Evolutionary conservation across 2,329 filamentous ascomycete species (phyloP), one percentile per base, ranked within the genome.

Genomic region (Venturia effusa): DNA sequence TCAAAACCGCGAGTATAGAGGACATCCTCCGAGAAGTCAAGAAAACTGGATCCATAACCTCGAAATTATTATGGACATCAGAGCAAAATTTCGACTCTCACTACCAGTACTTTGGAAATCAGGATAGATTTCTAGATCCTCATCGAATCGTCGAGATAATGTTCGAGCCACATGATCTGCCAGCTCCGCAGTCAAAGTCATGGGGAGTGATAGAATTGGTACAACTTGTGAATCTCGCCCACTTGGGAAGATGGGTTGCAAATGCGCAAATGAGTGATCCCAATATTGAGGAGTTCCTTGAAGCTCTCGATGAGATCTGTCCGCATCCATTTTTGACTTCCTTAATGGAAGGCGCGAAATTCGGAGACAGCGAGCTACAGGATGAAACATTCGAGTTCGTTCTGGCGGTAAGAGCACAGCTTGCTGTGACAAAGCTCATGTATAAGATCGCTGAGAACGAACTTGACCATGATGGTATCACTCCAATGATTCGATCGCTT

Each of bases 381-480:
- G 60, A 76, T 61, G 67, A 76, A 54, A 82, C 80, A 0, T 80
- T 83, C 64, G 69, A 77, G 3, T 67, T 84, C 27, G 80, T 76
- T 1, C 70, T 85, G 7, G 79, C 82, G 7, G 74, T 86, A 27
- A 78, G 83, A 2, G 84, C 82, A 1, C 83, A 86, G 66, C 73
- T 77, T 13, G 73, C 79, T n/a, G 79, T 84, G 48, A 66, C 74
- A n/a, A 70, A 74, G 6, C 69, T 82, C 4, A 70, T 74, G 48
- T 70, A 69, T 11, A 70, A 72, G 8, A 67, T 72, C 37, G 64
- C 72, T 34, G 68, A 71, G 5, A 66, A 67, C 1, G 67, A 67
- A 10, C 79, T 76, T 59, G 69, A 79, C 66, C 76, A 79, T 4
- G 69, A 77, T 15, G 11, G 8, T 4, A 57, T 57, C 19, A 7